Conservation (phyloP, 108 stramenopile genomes). For the Nitzschia sp. region DNA sequence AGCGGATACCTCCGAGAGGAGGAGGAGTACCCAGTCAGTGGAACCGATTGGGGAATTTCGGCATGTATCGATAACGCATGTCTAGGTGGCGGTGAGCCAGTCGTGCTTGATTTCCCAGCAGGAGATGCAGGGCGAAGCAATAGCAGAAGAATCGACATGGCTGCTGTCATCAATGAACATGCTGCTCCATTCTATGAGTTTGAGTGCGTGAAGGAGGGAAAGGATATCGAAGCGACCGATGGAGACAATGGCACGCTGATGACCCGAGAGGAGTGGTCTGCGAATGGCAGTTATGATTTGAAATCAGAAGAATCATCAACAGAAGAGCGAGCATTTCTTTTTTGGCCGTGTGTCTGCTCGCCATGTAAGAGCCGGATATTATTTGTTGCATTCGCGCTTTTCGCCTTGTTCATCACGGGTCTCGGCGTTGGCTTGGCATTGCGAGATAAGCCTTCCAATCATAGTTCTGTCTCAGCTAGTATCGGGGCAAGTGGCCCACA, state of each 20-base stretch:
- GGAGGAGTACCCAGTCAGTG: neutral
- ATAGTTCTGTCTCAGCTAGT: no score
- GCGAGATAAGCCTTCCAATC: neutral
- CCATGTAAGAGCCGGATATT: neutral
- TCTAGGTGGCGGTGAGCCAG: neutral
- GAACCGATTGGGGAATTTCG: neutral
- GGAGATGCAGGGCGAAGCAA: neutral
- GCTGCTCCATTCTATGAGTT: neutral
- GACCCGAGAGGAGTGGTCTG: neutral
- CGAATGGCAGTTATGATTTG: neutral
- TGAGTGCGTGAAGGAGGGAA: no score
- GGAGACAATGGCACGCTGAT: neutral
- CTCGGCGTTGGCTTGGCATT: neutral
- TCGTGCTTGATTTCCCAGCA: conserved; percentile 2
- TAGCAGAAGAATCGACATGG: conserved; percentile 13
- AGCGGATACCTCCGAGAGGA: conserved; percentile 8
- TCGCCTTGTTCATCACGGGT: neutral
- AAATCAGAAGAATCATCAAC: neutral
- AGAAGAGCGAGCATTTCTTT: neutral
- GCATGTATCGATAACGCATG: no score
- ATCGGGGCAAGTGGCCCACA: neutral
- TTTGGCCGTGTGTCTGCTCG: neutral
- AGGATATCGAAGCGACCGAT: neutral
- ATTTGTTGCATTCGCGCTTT: neutral
- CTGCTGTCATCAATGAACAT: conserved; percentile 4